Evolutionary conservation across 2,329 filamentous ascomycete genomes (phyloP).

Genomic region (Pestalotiopsis sp.): DNA sequence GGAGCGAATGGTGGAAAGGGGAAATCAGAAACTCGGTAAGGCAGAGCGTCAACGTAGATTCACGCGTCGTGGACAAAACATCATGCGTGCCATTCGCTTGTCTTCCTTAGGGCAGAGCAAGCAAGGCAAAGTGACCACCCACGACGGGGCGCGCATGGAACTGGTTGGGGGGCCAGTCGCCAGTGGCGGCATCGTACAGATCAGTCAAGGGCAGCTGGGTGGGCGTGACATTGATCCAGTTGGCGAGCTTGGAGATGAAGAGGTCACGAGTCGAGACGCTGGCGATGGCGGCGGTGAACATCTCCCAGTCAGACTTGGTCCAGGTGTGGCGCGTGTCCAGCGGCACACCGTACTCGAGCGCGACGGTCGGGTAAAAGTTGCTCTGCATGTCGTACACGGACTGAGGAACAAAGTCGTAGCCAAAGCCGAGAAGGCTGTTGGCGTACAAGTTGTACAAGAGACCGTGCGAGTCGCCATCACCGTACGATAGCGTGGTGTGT

Average conservation of each 20-base stretch:
- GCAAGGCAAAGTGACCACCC: constrained; percentile 76
- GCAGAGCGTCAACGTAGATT: not conserved
- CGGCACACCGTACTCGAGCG: constrained; percentile 76
- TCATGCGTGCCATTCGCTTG: not conserved
- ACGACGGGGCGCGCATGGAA: constrained; percentile 81
- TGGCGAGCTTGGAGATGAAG: constrained; percentile 68
- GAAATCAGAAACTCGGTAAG: not conserved
- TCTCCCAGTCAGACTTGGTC: constrained; percentile 86
- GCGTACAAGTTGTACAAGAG: constrained; percentile 80
- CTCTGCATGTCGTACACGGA: constrained; percentile 77
- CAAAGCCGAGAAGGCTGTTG: constrained; percentile 73
- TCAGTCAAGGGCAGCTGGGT: constrained; percentile 75
- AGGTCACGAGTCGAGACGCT: constrained; percentile 57
- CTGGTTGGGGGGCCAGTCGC: constrained; percentile 63
- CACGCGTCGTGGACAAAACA: not conserved
- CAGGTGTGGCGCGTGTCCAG: constrained; percentile 80
- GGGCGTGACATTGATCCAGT: constrained; percentile 73
- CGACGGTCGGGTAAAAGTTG: constrained; percentile 71
- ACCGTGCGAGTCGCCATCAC: constrained; percentile 56
- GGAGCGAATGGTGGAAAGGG: not conserved
- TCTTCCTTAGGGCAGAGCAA: constrained; percentile 54
- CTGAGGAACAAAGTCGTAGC: constrained; percentile 65
- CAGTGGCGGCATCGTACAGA: constrained; percentile 70
- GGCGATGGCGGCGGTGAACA: constrained; percentile 79
- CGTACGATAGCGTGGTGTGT: constrained; percentile 78